phyloP scores from a whole-genome alignment of 192 early-diverging fungal genomes.

The Rhizophlyctis rosea region DNA sequence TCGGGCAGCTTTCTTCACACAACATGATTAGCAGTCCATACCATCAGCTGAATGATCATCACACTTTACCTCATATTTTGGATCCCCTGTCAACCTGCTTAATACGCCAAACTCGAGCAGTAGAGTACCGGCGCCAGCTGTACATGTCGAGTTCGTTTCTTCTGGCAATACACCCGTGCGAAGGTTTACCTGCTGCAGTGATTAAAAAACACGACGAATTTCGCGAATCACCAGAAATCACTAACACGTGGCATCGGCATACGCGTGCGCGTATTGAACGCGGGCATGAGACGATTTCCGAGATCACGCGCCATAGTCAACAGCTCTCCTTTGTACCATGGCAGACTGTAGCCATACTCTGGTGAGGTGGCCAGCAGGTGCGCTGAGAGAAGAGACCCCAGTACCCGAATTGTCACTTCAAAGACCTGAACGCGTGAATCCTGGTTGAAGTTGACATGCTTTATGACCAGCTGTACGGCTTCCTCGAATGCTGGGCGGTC shows the following conservation, averaged over 20 bases:
- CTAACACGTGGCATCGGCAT: constrained; percentile 78
- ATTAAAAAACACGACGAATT: background rate
- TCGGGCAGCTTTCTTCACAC: constrained; percentile 30
- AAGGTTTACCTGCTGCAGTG: constrained; percentile 69
- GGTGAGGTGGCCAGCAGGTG: constrained; percentile 80
- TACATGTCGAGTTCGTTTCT: constrained; percentile 74
- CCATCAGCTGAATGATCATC: no score
- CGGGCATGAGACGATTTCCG: constrained; percentile 79
- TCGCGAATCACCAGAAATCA: no score
- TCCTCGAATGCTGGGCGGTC: constrained; percentile 63
- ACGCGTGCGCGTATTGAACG: constrained; percentile 79
- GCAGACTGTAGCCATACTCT: constrained; percentile 52
- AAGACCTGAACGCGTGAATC: constrained; percentile 92
- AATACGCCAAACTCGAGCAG: constrained; percentile 90
- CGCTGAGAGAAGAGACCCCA: constrained; percentile 86
- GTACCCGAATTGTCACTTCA: constrained; percentile 87
- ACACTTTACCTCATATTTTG: constrained; percentile 69
- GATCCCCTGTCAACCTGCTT: constrained; percentile 77
- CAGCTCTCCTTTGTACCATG: constrained; percentile 76
- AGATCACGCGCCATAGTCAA: constrained; percentile 75
- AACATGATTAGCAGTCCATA: no score
- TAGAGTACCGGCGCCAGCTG: constrained; percentile 88
- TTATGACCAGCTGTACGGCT: constrained; percentile 59
- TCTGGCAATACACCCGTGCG: constrained; percentile 62
- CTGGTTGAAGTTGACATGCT: constrained; percentile 71